Evolutionary conservation across 768 basidiomycete genomes (phyloP), one percentile per base, ranked within the genome.

Genomic region (Amanita pallidorosea): DNA sequence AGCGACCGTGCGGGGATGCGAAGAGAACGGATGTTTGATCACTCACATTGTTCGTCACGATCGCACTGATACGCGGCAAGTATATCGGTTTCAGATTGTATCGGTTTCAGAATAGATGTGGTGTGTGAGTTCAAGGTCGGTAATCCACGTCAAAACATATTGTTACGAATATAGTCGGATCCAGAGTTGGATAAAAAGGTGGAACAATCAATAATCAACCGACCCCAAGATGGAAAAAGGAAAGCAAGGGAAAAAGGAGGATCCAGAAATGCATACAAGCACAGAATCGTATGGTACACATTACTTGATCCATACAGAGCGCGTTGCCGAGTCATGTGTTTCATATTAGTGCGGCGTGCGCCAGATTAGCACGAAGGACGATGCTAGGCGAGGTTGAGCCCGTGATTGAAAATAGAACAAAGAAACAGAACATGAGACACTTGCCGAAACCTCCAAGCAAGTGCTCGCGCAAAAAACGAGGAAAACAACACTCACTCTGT

Each of bases 11-110:
- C 2, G 29, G 29, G 8, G 25, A 13, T n/a, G 27, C 11, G 43
- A 18, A 22, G 17, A 33, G 48, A 42, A 48, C 46, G 35, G 42
- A 52, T 27, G 3, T 18, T 44, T 27, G 35, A 53, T 25, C 25
- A 81, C 83, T 70, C 67, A 85, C 83, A 54, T 83, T 84, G 59
- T 75, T 80, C 72, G 76, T 83, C 58, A 85, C 76, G 56, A 84
- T 76, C 50, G 81, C 70, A 63, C 83, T 84, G 17, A 36, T 50
- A 43, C 49, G 17, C 37, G 44, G 20, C 44, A 52, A 33, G 33
- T 17, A 17, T 23, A 36, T 18, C 7, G 29, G 20, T 48, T 20
- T 34, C 47, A 46, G 37, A 51, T 25, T n/a, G 15, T 18, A 35
- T 17, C 11, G 27, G 18, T 36, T 18, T 33, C 46, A 46, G 43